Evolutionary conservation across 2,329 filamentous ascomycete genomes (phyloP).

Genomic region (Pseudogymnoascus sp.): DNA sequence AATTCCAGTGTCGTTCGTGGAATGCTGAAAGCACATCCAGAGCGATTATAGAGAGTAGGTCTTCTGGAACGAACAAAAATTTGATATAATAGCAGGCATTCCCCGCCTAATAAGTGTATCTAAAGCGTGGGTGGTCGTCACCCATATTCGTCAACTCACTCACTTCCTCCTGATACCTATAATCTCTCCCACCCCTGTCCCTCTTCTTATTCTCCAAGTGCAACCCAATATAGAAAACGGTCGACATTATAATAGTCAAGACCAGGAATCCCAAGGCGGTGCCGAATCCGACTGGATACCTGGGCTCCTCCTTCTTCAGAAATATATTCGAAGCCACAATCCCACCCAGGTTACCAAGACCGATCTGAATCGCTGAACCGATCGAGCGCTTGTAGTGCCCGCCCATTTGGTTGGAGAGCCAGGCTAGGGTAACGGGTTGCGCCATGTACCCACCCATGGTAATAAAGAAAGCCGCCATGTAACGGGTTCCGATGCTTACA

Average conservation of each 20-base stretch:
- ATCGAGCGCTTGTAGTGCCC: constrained; percentile 47
- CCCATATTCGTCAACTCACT: constrained; percentile 35
- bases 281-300: constrained; percentile 22
- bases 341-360: constrained; percentile 40
- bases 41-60: not conserved
- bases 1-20: not conserved
- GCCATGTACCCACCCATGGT: constrained; percentile 30
- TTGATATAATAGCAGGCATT: not conserved
- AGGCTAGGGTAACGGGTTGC: constrained; percentile 35
- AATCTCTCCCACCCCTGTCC: constrained; percentile 39
- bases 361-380: constrained; percentile 42
- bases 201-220: constrained; percentile 39
- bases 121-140: constrained; percentile 44
- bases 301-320: constrained; percentile 28
- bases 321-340: constrained; percentile 33
- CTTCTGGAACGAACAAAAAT: not conserved
- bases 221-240: constrained; percentile 36
- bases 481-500: constrained; percentile 39
- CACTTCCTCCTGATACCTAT: constrained; percentile 32
- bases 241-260: constrained; percentile 27
- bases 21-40: not conserved
- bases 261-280: constrained; percentile 23
- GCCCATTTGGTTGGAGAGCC: constrained; percentile 46
- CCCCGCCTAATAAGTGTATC: constrained; percentile 29
- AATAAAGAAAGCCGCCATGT: constrained; percentile 33